Conservation (phyloP, 2,329 filamentous ascomycete genomes). For the Hirsutella rhossiliensis region DNA sequence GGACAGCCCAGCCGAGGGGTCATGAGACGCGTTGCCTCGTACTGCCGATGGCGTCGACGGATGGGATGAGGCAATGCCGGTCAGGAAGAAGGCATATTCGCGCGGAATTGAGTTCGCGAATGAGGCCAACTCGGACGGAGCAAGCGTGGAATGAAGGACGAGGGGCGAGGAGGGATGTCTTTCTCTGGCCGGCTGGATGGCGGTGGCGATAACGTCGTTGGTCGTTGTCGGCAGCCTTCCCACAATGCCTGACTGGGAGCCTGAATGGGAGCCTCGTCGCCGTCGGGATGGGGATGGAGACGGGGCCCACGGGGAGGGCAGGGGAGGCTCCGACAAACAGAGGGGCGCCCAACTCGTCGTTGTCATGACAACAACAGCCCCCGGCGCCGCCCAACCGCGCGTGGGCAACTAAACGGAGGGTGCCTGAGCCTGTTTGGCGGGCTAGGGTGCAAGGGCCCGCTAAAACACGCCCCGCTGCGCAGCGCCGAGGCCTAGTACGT, state of each 20-base stretch:
- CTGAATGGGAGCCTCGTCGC: not conserved
- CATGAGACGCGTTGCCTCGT: not conserved
- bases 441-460: not conserved
- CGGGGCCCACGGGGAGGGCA: not conserved
- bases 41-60: not conserved
- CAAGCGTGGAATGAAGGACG: not conserved
- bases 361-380: slow-evolving; percentile 5
- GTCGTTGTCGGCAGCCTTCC: not conserved
- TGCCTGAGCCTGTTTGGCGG: too few relatives aligned
- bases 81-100: not conserved
- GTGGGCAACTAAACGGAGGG: not conserved
- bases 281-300: not conserved
- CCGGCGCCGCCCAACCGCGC: not conserved
- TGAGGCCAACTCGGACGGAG: not conserved
- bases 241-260: not conserved
- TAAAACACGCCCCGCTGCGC: not conserved
- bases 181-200: not conserved
- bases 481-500: not conserved
- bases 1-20: not conserved
- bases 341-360: slow-evolving; percentile 5
- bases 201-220: not conserved
- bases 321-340: slow-evolving; percentile 8
- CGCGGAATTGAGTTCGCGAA: not conserved
- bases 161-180: not conserved
- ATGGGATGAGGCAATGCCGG: not conserved